phyloP scores from a whole-genome alignment of 805 yeast genomes.

The Ogataea saltuana region DNA sequence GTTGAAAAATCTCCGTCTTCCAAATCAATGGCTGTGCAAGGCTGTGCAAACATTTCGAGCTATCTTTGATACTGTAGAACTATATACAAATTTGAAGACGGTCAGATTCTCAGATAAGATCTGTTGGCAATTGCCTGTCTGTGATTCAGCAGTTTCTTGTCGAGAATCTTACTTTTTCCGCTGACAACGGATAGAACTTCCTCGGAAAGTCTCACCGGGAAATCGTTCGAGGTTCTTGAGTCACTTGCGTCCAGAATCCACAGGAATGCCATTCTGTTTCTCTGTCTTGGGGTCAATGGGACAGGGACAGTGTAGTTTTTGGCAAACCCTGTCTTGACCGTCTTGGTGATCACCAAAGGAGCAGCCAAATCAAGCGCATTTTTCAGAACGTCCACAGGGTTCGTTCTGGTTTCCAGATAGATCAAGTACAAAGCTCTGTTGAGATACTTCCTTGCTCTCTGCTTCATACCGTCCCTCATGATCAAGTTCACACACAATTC shows the following conservation, averaged over 20 bases:
- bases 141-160: conserved; percentile 80
- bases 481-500: conserved; percentile 80
- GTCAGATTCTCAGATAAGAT: conserved; percentile 48
- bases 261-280: conserved; percentile 80
- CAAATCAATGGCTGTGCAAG: too few relatives aligned
- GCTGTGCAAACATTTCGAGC: conserved; percentile 8
- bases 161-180: conserved; percentile 82
- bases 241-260: conserved; percentile 90
- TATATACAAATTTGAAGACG: conserved; percentile 16
- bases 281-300: conserved; percentile 78
- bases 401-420: conserved; percentile 67
- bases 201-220: conserved; percentile 87
- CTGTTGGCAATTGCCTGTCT: conserved; percentile 86
- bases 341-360: conserved; percentile 77
- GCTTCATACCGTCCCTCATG: conserved; percentile 90
- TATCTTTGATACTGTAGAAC: too few relatives aligned
- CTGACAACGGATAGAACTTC: conserved; percentile 76
- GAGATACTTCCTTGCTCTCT: conserved; percentile 70
- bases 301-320: conserved; percentile 78
- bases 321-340: conserved; percentile 82
- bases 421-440: conserved; percentile 79
- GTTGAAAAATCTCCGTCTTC: too few relatives aligned
- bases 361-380: conserved; percentile 77
- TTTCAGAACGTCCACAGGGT: conserved; percentile 77
- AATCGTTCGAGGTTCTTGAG: conserved; percentile 75